Evolutionary conservation across 331 rosid species (phyloP), one percentile per base, ranked within the genome.

Genomic region (Spiraea crenata): DNA sequence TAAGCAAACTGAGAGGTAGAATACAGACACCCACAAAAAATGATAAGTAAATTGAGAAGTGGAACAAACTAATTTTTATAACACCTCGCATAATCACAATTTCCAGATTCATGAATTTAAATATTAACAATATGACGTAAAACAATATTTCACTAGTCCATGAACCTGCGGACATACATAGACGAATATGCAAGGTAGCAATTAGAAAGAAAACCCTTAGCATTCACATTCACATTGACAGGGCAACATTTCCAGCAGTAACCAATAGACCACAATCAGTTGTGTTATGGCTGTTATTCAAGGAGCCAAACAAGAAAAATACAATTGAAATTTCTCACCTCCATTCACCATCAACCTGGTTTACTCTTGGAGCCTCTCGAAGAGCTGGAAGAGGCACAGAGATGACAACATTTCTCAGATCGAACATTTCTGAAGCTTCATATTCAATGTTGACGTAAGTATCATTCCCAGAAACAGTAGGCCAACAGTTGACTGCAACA

Each of bases 401-500:
- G 76, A 90, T 82, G 82, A 85, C 83, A 62, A 93, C 88, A 80
- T 89, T 89, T 71, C 77, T 86, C 75, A 91, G 85, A 67, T 90
- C 92, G 75, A 93, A 85, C 92, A 89, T 76, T 67, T 97, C 79
- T 11, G 97, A 89, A 74, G 99, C 95, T 65, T 93, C 99, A 37
- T 93, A 93, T 70, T 93, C 99, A 82, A 93, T 91, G 85, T 87
- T 93, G 56, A 93, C 99, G 70, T 86, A 93, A 74, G 96, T 93
- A 77, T 93, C 99, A 79, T 85, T 89, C 70, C 97, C 96, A 83
- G 97, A 93, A 74, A 88, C 88, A 60, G 97, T 87, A 61, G 99
- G 99, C 99, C 97, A 93, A 78, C 99, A 93, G 83, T 93, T 93
- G 83, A 93, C 99, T 91, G 91, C 82, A 91, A 77, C 60, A 59